Base-by-base conservation (phyloP, 2,329 filamentous ascomycete genomes). In the Hypoxylon sp. region DNA sequence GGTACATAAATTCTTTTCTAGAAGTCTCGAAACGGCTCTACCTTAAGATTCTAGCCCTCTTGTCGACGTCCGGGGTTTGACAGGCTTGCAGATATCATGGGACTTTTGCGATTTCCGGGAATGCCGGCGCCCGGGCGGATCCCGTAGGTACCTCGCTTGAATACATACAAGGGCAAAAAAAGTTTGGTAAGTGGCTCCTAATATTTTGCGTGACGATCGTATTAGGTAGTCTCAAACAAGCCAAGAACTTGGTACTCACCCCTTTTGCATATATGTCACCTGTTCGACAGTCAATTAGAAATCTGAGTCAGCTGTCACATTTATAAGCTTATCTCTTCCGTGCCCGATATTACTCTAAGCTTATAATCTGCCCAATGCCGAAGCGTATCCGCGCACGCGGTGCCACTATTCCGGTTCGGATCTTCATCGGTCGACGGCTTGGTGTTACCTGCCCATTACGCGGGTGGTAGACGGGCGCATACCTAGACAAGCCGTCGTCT, bases 301-400 rank as follows among this genome's bases (percentile, higher is more conserved):
- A n/a, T 44, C 39, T 44, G 39, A 44, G 17, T 44, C 39, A 44
- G 39, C 39, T 5, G 9, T 44, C 39, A 44, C 17, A 44, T 10
- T 44, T 44, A 44, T 44, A 44, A 44, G 39, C 39, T 44, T 44
- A 44, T 44, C 39, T 44, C 17, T 11, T 44, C 6, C 9, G 39
- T 3, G 17, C 39, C 39, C 39, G 39, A 44, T 44, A 44, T 44
- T 22, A 44, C 14, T 4, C 39, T 9, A 44, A 11, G 39, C 39
- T 44, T 17, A 44, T 44, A 19, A n/a, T n/a, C 3, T 44, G 17
- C 39, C 39, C 17, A 44, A 44, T 44, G 17, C 39, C 39, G 39
- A 44, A 3, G 11, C 5, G 39, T 11, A 22, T 10, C 39, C 39
- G 39, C 22, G 14, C 17, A 11, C 39, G 39, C 39, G 39, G 39